Evolutionary conservation across 768 basidiomycete genomes (phyloP).

Genomic region (Amanita inopinata): DNA sequence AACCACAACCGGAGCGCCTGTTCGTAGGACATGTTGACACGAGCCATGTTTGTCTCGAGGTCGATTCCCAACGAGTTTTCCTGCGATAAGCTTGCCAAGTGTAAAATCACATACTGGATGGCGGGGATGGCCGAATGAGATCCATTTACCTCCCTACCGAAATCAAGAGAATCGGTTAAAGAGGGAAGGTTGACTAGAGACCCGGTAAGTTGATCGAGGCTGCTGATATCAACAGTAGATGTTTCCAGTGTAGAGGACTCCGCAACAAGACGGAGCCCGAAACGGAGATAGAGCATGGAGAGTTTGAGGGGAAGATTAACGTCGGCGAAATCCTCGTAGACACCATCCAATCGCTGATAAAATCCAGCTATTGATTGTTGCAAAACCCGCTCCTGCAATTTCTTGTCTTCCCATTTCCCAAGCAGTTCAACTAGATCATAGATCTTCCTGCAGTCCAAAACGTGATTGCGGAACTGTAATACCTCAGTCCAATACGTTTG

Average conservation of each 20-base stretch:
- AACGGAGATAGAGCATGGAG: constrained; percentile 52
- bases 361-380: constrained; percentile 80
- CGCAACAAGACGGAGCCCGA: constrained; percentile 56
- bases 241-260: constrained; percentile 13
- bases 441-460: constrained; percentile 39
- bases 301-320: constrained; percentile 57
- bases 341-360: constrained; percentile 53
- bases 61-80: constrained; percentile 35
- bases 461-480: constrained; percentile 58
- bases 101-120: constrained; percentile 36
- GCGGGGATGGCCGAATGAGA: constrained; percentile 20
- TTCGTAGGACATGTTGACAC: constrained; percentile 49
- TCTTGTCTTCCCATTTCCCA: constrained; percentile 22
- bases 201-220: constrained; percentile 13
- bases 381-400: constrained; percentile 53
- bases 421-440: constrained; percentile 34
- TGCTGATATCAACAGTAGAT: constrained; percentile 14
- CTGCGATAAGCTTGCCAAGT: constrained; percentile 35
- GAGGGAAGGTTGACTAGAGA: constrained; percentile 24
- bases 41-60: constrained; percentile 18
- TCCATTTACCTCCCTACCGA: not conserved
- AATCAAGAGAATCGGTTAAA: constrained; percentile 33
- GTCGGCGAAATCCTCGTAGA: constrained; percentile 67
- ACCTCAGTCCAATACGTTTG: constrained; percentile 71
- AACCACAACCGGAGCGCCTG: constrained; percentile 76